A percentile compares a stretch with the other conserved stretches of the same genome.
Conservation (phyloP, 495 filamentous ascomycete genomes). For the Hypoxylon rickii region DNA sequence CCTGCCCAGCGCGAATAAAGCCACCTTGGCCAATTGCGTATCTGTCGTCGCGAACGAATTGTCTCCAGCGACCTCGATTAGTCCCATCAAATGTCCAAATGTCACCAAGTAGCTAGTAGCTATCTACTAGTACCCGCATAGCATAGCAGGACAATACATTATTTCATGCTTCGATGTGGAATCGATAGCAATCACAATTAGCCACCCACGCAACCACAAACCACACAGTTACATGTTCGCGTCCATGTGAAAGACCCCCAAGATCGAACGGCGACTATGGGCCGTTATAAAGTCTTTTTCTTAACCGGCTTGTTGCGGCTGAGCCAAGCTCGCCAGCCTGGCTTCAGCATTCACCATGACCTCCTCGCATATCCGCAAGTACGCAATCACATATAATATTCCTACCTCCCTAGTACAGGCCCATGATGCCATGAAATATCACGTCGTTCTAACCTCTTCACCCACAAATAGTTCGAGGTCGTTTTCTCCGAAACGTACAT, state of each 20-base stretch:
- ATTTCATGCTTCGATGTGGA: too few species aligned
- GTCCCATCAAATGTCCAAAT: too few species aligned
- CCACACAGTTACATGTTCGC: background rate
- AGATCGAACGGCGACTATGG: slow-evolving; percentile 53
- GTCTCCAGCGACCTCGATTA: too few species aligned
- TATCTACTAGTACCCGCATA: too few species aligned
- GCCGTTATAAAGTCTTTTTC: slow-evolving; percentile 47
- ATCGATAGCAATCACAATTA: too few species aligned
- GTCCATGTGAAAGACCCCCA: slow-evolving; percentile 40
- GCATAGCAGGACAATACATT: too few species aligned
- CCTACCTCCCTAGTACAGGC: background rate
- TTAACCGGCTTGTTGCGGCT: slow-evolving; percentile 44
- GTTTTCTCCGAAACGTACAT: slow-evolving; percentile 76
- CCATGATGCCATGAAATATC: too few species aligned
- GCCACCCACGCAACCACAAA: background rate
- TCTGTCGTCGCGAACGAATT: background rate
- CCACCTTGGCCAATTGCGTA: slow-evolving; percentile 10
- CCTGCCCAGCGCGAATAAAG: slow-evolving; percentile 3
- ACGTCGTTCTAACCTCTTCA: too few species aligned
- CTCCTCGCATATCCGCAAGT: slow-evolving; percentile 92
- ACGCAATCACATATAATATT: slow-evolving; percentile 20
- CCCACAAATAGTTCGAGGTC: slow-evolving; percentile 70
- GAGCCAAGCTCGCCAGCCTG: slow-evolving; percentile 47
- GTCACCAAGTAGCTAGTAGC: too few species aligned
- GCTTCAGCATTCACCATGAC: slow-evolving; percentile 79